phyloP scores from a whole-genome alignment of 257 asterid species.

The Solanum piurae region DNA sequence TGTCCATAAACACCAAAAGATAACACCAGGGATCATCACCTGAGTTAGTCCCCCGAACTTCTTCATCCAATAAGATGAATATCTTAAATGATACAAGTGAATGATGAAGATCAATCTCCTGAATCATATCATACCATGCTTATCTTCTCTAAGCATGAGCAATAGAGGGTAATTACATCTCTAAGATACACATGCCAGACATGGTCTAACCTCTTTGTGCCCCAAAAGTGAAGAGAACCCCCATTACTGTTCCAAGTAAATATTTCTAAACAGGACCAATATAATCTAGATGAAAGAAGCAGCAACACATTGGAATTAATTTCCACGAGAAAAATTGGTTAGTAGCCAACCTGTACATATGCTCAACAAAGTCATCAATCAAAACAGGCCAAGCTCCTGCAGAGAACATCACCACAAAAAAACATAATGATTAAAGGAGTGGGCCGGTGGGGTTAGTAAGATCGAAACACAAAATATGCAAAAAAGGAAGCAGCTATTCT shows the following conservation, averaged over 20 bases:
- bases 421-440: background rate
- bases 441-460: background rate
- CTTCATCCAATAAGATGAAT: background rate
- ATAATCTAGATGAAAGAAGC: background rate
- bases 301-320: background rate
- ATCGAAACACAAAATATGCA: background rate
- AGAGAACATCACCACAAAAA: background rate
- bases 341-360: constrained; percentile 76
- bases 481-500: background rate
- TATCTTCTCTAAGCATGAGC: background rate
- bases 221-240: background rate
- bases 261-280: background rate
- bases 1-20: no score
- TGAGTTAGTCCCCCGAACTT: background rate
- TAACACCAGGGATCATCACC: background rate
- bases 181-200: background rate
- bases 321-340: background rate
- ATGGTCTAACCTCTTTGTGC: background rate
- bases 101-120: background rate
- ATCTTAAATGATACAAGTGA: background rate
- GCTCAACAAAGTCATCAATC: constrained; percentile 88
- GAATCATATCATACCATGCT: background rate
- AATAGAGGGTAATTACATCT: background rate
- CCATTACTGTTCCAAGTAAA: background rate
- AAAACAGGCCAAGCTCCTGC: constrained; percentile 99